A percentile compares a stretch with the other conserved stretches of the same genome.
These are phyloP conservation scores for Saccharomycopsis babjevae DNA, from an alignment of 805 yeast genomes.

Conservation along the genomic window DNA sequence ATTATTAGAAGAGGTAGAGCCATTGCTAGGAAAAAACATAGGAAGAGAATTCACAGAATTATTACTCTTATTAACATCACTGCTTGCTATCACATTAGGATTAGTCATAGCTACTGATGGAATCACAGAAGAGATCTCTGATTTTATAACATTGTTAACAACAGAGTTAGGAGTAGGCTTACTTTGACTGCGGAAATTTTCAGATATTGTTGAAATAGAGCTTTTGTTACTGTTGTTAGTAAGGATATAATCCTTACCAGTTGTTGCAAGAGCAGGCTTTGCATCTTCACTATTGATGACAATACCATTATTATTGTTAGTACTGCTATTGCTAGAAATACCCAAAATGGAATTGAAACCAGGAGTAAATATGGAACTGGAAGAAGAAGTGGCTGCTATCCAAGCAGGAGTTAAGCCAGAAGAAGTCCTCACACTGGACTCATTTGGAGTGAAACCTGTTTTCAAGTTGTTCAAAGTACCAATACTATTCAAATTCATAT, in stretches of 20 bases:
- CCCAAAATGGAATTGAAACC: constrained; percentile 28
- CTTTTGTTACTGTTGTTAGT: not conserved
- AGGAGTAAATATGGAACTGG: constrained; percentile 32
- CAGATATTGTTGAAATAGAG: not conserved
- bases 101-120: not conserved
- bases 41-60: not conserved
- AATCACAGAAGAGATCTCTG: not conserved
- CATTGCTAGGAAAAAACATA: not conserved
- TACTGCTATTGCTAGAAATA: constrained; percentile 10
- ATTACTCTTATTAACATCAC: not conserved
- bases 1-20: not conserved
- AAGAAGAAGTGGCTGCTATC: not conserved
- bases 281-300: not conserved
- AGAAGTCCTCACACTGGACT: constrained; percentile 37
- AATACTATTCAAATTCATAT: not conserved
- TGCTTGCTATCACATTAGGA: not conserved
- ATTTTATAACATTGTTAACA: not conserved
- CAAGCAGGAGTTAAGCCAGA: not conserved
- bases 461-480: constrained; percentile 1
- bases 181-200: too few species aligned
- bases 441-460: constrained; percentile 36
- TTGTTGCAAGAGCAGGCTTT: not conserved
- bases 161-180: not conserved
- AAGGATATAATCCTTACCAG: not conserved
- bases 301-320: constrained; percentile 3